Percentiles rank a stretch among this genome's conserved stretches.
phyloP scores from a whole-genome alignment of 768 basidiomycete genomes.

The Pleurotus ostreatus region DNA sequence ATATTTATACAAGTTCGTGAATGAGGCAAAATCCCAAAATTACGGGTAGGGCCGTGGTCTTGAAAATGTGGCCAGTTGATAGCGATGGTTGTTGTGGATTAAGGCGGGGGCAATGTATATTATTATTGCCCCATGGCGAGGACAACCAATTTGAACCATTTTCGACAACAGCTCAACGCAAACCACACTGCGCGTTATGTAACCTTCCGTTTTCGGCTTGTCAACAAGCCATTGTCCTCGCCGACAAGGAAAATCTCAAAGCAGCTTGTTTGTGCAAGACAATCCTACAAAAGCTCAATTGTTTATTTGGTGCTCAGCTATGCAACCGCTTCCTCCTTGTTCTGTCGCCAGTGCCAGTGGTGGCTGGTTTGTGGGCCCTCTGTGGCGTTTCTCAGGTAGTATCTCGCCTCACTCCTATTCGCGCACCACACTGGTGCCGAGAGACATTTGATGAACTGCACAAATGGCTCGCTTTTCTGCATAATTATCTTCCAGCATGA shows the following conservation, averaged over 20 bases:
- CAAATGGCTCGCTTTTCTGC: not conserved
- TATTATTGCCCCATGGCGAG: conserved; percentile 7
- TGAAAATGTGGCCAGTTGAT: not conserved
- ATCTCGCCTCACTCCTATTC: not conserved
- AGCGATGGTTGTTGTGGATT: not conserved
- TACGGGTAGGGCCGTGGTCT: not conserved
- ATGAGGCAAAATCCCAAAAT: not conserved
- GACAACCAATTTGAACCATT: not conserved
- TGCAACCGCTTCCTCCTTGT: not conserved
- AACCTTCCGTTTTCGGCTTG: not conserved
- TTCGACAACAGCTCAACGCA: not conserved
- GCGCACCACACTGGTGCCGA: not conserved
- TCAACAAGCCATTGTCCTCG: not conserved
- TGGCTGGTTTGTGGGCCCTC: not conserved
- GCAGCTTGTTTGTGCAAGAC: not conserved
- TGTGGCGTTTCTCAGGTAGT: not conserved
- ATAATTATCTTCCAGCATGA: not conserved
- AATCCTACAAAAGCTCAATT: not conserved
- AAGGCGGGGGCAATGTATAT: conserved; percentile 5
- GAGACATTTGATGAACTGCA: not conserved
- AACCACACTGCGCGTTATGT: not conserved
- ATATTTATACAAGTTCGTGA: not conserved
- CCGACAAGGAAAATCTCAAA: not conserved
- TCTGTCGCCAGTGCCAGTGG: not conserved
- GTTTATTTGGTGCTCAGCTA: not conserved